Percentiles rank a stretch among this genome's conserved stretches.
Evolutionary conservation across 495 filamentous ascomycete species (phyloP).

Genomic region (Stereocaulon alpinum): DNA sequence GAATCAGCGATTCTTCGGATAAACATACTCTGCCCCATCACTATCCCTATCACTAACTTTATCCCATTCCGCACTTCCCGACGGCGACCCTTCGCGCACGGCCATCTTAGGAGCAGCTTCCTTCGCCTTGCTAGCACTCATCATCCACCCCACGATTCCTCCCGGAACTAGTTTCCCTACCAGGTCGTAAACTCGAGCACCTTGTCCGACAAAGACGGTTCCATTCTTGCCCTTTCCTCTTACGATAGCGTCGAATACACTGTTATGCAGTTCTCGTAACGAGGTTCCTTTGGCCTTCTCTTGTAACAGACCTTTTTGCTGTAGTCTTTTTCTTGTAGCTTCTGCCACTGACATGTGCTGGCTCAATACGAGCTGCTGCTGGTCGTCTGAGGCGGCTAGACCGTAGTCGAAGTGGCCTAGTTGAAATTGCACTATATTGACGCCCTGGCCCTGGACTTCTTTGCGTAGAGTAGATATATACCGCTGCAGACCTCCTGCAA

Average conservation of each 20-base stretch:
- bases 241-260: conserved; percentile 78
- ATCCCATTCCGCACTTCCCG: conserved; percentile 16
- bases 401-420: conserved; percentile 76
- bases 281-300: conserved; percentile 43
- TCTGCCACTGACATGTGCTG: conserved; percentile 11
- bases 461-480: conserved; percentile 65
- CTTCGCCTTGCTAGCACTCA: conserved; percentile 39
- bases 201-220: conserved; percentile 65
- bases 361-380: conserved; percentile 18
- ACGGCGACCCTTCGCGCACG: neutral
- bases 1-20: neutral
- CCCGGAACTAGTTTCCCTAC: conserved; percentile 77
- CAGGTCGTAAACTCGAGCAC: conserved; percentile 71
- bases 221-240: conserved; percentile 30
- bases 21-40: neutral
- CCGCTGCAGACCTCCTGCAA: conserved; percentile 67
- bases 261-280: conserved; percentile 65
- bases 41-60: conserved; percentile 4
- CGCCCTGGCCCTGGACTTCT: conserved; percentile 60
- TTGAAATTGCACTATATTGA: conserved; percentile 72
- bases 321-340: conserved; percentile 10
- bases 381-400: conserved; percentile 17
- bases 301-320: neutral
- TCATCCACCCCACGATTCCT: conserved; percentile 77
- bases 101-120: neutral